Base-by-base conservation (phyloP, 805 yeast species). In the Yarrowia bubula region DNA sequence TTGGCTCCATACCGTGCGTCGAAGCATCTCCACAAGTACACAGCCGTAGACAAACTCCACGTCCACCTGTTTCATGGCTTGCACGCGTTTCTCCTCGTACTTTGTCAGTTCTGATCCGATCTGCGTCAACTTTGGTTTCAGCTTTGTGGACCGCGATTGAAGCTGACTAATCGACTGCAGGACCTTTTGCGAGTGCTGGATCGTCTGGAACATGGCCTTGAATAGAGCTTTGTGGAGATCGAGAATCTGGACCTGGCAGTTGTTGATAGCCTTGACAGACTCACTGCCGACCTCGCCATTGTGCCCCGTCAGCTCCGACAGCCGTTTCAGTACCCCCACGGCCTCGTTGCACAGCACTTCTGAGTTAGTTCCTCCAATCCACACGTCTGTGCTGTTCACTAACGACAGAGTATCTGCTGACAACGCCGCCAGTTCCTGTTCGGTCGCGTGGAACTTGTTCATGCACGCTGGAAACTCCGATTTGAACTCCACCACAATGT, bases 1-100 rank as follows among this genome's bases (percentile, higher is more conserved):
- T 11, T 64, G 66, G 17, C 64, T 50, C 78, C 78, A 76, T 15
- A 68, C 70, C 1, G 63, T 61, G 8, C 80, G 71, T 13, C 79
- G 72, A 28, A 69, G 61, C 15, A 66, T 66, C 68, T 77, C 80
- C 8, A 78, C 69, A 39, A 78, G 69, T 39, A 74, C 50, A 15
- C 73, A 74, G 11, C 80, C 80, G 48, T 71, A 75, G 15, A 77
- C 67, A 64, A 75, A 73, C 41, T 79, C 79, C 51, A 77, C 48
- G 57, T 75, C 78, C 32, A 75, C 70, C 55, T 73, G 76, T 32
- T 70, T 70, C 51, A 76, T 77, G 8, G 76, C 73, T 28, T 65
- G 58, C 5, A 71, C 73, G 18, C 77, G 71, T 33, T 67, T 65
- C 4, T 70, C 69, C 51, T 76, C 78, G 8, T 69, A 68, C 9